phyloP scores from a whole-genome alignment of 176 grass and related monocot genomes.

The bread wheat (Triticum aestivum) region IWGSC_CS_RefSeq_v2.1 NC_057810.1:708774851-708775350 shows the following conservation, averaged over 20 bases:
- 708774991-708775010: neutral
- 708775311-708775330: neutral
- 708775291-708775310: constrained; percentile 26
- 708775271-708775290: constrained; percentile 8
- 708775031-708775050: neutral
- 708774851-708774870: neutral
- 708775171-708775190: neutral
- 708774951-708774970: neutral
- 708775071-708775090: neutral
- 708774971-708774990: neutral
- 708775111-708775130: neutral
- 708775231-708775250: no score
- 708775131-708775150: neutral
- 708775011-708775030: neutral
- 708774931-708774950: no score
- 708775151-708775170: neutral
- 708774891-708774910: neutral
- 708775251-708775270: constrained; percentile 17
- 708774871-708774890: neutral
- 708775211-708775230: no score
- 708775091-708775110: neutral
- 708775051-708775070: neutral
- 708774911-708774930: no score
- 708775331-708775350: neutral
- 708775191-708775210: neutral